Conservation (phyloP, 2,329 filamentous ascomycete species). For the Phyllosticta citribraziliensis region DNA sequence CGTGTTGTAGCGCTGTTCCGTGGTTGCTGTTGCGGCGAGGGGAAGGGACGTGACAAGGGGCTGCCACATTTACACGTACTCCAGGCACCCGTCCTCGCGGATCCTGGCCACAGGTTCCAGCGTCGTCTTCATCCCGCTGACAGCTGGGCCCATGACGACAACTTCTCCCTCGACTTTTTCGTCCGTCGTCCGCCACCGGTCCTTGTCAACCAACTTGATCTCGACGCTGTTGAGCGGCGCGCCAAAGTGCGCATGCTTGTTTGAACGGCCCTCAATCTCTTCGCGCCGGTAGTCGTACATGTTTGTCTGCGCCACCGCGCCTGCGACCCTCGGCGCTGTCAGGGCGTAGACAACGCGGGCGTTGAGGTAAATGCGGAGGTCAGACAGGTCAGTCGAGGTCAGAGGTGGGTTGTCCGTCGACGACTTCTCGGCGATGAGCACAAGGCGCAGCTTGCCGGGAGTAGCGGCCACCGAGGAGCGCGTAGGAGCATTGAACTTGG, state of each 20-base stretch:
- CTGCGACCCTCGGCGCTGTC: conserved; percentile 72
- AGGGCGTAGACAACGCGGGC: conserved; percentile 79
- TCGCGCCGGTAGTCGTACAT: conserved; percentile 71
- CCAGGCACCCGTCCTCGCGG: conserved; percentile 9
- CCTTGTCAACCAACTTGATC: conserved; percentile 58
- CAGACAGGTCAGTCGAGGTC: conserved; percentile 60
- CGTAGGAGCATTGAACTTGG: conserved; percentile 50
- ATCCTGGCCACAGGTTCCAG: conserved; percentile 45
- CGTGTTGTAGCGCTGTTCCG: no score
- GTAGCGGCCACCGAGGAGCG: conserved; percentile 50
- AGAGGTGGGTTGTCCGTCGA: conserved; percentile 49
- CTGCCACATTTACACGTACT: background rate
- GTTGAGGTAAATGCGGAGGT: conserved; percentile 71
- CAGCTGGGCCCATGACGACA: conserved; percentile 61
- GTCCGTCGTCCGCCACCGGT: conserved; percentile 53
- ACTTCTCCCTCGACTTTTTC: conserved; percentile 47
- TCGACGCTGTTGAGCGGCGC: conserved; percentile 72
- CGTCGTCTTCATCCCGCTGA: conserved; percentile 55
- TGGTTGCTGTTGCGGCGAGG: no score
- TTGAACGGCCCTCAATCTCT: conserved; percentile 27
- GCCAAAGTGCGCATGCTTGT: conserved; percentile 61
- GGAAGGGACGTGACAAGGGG: no score
- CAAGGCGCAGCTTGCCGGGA: conserved; percentile 66
- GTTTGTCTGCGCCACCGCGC: conserved; percentile 77
- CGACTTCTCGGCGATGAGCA: conserved; percentile 68